Conservation (phyloP, 352 stramenopile genomes). For the Vaucheria bursata region DNA sequence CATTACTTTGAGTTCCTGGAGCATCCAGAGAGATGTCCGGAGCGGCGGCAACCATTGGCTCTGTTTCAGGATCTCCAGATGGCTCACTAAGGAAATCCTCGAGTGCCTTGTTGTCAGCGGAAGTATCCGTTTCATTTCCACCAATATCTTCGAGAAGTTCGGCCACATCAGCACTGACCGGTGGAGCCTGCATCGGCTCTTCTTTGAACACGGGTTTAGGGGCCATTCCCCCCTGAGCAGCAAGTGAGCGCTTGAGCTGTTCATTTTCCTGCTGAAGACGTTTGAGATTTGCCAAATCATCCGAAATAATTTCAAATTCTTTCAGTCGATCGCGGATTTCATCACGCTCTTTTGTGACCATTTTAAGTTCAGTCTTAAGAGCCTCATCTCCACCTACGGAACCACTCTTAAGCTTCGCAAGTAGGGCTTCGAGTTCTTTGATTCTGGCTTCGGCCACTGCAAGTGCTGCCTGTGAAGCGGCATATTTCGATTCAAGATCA, state of each 20-base stretch:
- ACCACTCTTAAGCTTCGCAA: not conserved
- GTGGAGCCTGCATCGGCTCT: not conserved
- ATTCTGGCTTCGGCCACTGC: not conserved
- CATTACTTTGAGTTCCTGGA: not conserved
- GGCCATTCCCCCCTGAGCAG: not conserved
- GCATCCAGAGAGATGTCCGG: not conserved
- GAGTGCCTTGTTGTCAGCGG: not conserved
- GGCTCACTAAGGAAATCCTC: not conserved
- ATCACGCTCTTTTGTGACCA: not conserved
- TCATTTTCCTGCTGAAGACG: slow-evolving; percentile 1
- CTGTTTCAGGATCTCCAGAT: not conserved
- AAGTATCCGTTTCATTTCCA: not conserved
- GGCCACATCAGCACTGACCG: not conserved
- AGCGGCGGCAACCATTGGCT: not conserved
- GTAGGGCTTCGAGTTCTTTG: not conserved
- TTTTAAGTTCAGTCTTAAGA: not conserved
- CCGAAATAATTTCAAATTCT: not conserved
- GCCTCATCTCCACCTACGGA: not conserved
- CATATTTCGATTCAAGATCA: not conserved
- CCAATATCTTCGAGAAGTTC: not conserved
- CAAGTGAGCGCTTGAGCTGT: not conserved
- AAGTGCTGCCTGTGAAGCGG: too few relatives aligned
- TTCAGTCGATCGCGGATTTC: not conserved
- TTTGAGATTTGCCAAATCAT: not conserved
- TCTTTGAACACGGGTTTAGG: not conserved